Evolutionary conservation across 441 rosid genomes (phyloP).

Genomic region (Hura crepitans): DNA sequence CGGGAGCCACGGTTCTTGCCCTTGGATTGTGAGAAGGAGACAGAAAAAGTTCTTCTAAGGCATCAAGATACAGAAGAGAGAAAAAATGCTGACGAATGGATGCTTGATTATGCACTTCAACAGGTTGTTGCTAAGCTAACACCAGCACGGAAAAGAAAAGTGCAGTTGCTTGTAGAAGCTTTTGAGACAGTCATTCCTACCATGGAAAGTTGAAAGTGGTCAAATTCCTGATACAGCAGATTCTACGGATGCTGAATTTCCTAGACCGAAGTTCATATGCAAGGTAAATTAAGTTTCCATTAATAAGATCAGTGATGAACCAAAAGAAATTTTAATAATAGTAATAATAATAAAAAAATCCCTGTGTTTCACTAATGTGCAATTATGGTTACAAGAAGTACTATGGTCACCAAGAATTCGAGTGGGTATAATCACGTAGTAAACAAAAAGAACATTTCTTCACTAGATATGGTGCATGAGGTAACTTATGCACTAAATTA

Average conservation of each 20-base stretch:
- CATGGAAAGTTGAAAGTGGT: slow-evolving; percentile 25
- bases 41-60: slow-evolving; percentile 65
- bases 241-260: slow-evolving; percentile 19
- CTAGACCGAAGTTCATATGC: slow-evolving; percentile 15
- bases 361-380: background rate
- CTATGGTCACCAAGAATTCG: background rate
- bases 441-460: too few relatives aligned
- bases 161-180: slow-evolving; percentile 75
- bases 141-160: slow-evolving; percentile 75
- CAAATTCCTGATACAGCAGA: slow-evolving; percentile 9
- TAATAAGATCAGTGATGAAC: background rate
- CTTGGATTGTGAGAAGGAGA: slow-evolving; percentile 36
- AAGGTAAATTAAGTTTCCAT: slow-evolving; percentile 20
- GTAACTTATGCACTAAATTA: too few relatives aligned
- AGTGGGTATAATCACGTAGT: background rate
- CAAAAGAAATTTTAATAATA: background rate
- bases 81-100: slow-evolving; percentile 78
- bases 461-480: too few relatives aligned
- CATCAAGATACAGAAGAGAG: slow-evolving; percentile 54
- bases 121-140: slow-evolving; percentile 68
- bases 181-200: slow-evolving; percentile 72
- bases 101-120: slow-evolving; percentile 82
- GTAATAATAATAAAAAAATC: background rate
- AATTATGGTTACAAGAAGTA: background rate
- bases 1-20: slow-evolving; percentile 47